Evolutionary conservation across 441 rosid species (phyloP).

Genomic region (Croton setiger): DNA sequence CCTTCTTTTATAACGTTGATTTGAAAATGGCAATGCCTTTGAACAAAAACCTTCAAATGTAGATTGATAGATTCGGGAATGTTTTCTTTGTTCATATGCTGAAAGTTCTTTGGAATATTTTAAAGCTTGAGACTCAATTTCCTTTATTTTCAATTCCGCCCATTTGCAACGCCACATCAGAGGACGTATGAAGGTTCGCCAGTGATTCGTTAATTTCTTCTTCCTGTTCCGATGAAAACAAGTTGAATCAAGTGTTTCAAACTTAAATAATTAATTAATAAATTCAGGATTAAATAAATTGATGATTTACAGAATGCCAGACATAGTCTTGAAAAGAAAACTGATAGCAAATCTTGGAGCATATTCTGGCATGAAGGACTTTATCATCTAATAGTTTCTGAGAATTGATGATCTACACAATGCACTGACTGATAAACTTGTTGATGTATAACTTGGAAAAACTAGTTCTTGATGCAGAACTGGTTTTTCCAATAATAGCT

Average conservation of each 20-base stretch:
- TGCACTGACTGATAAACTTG: too few relatives aligned
- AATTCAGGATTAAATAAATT: background rate
- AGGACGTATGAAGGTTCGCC: constrained; percentile 79
- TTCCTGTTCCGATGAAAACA: constrained; percentile 42
- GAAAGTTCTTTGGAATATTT: constrained; percentile 60
- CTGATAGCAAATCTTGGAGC: background rate
- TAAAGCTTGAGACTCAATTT: constrained; percentile 58
- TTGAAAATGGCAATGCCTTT: constrained; percentile 61
- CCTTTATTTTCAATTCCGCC: constrained; percentile 73
- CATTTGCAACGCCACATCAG: constrained; percentile 95
- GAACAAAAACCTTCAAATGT: constrained; percentile 52
- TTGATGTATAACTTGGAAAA: too few relatives aligned
- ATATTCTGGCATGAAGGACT: background rate
- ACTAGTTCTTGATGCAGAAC: too few relatives aligned
- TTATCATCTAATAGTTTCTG: background rate
- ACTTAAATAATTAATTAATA: background rate
- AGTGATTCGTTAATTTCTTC: constrained; percentile 83
- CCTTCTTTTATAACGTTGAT: constrained; percentile 45
- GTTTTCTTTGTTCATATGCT: constrained; percentile 45
- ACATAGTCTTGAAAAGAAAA: background rate
- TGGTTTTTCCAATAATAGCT: too few relatives aligned
- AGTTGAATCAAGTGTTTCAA: constrained; percentile 6
- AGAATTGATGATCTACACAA: too few relatives aligned
- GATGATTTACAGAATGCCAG: background rate
- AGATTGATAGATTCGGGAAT: constrained; percentile 39